phyloP scores from a whole-genome alignment of 257 asterid species.

The Nicotiana sylvestris region DNA sequence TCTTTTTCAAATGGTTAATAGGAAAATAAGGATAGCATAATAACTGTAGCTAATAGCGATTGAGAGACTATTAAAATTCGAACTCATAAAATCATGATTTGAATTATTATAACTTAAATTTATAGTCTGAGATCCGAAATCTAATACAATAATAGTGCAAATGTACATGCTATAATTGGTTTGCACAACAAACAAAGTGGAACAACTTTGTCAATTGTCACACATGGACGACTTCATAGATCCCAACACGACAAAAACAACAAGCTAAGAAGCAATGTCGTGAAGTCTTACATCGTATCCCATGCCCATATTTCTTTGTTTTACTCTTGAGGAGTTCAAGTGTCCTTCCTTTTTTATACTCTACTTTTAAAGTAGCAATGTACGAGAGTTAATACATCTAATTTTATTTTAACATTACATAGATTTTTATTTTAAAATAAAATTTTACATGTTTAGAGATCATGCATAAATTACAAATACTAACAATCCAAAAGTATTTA shows the following conservation, averaged over 20 bases:
- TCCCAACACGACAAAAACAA: not conserved
- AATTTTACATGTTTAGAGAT: not conserved
- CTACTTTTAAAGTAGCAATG: no score
- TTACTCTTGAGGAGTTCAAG: not conserved
- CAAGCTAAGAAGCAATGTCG: not conserved
- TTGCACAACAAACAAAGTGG: not conserved
- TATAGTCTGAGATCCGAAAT: not conserved
- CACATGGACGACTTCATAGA: not conserved
- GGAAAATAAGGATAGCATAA: no score
- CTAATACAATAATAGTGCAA: not conserved
- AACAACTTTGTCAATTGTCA: not conserved
- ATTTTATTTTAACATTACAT: not conserved
- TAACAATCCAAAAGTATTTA: not conserved
- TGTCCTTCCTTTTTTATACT: no score
- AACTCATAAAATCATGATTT: no score
- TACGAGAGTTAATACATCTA: no score
- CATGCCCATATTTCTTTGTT: conserved; percentile 1
- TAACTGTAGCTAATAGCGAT: no score
- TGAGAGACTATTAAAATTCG: no score
- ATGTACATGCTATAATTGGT: not conserved
- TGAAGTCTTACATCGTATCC: not conserved
- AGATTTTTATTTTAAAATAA: not conserved
- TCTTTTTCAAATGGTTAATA: no score
- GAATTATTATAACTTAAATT: no score
- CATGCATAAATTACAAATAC: not conserved